Evolutionary conservation across 2,329 filamentous ascomycete genomes (phyloP).

Genomic region (Neocucurbitaria cava): DNA sequence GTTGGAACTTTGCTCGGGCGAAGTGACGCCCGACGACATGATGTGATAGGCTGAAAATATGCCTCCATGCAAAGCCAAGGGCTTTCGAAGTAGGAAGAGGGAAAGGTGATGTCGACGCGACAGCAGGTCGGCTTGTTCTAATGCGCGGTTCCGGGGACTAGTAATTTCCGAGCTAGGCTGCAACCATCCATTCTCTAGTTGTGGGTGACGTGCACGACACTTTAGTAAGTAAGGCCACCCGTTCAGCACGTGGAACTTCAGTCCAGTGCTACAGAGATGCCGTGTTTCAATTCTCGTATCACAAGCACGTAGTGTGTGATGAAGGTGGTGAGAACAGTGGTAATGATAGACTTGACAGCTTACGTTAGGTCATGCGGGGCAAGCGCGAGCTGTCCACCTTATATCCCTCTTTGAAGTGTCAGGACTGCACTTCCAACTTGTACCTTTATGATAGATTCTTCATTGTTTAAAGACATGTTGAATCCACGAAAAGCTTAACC

Average conservation of each 20-base stretch:
- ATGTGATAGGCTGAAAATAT: not conserved
- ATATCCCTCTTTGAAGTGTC: no score
- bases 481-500: no score
- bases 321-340: no score
- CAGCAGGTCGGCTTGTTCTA: conserved; percentile 6
- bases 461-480: no score
- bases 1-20: conserved; percentile 8
- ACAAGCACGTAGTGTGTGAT: no score
- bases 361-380: no score
- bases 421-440: no score
- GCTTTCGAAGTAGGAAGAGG: not conserved
- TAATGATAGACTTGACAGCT: no score
- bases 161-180: not conserved
- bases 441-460: no score
- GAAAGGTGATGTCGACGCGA: not conserved
- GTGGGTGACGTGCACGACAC: not conserved
- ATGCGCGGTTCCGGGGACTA: not conserved
- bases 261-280: no score
- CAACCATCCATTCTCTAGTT: not conserved
- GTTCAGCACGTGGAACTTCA: not conserved
- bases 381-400: no score
- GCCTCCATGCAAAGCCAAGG: not conserved
- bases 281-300: no score
- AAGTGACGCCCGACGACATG: conserved; percentile 14
- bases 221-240: not conserved